Conservation (phyloP, 306 rosid species). For the Lathyrus tuberosus region DNA sequence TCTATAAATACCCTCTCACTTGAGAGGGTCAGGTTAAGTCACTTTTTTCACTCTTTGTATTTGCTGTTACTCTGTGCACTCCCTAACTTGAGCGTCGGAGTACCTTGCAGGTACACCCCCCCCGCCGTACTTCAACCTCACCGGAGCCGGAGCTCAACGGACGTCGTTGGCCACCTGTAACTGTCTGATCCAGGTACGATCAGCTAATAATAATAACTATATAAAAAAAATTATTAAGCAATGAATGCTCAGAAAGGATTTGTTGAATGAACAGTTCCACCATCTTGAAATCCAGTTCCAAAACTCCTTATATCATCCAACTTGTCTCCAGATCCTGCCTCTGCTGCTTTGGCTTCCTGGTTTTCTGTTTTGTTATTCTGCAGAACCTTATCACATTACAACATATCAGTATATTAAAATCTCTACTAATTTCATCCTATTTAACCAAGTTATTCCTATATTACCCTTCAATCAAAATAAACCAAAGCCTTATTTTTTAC, state of each 20-base stretch:
- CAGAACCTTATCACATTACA: slow-evolving; percentile 52
- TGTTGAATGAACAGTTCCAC: slow-evolving; percentile 41
- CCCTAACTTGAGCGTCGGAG: no score
- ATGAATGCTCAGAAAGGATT: slow-evolving; percentile 21
- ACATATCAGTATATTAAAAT: slow-evolving; percentile 26
- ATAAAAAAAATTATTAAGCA: background rate
- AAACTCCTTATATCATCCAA: slow-evolving; percentile 42
- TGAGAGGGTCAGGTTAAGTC: no score
- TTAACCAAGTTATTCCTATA: background rate
- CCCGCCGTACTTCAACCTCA: no score
- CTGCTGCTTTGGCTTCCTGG: slow-evolving; percentile 45
- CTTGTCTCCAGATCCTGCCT: slow-evolving; percentile 43
- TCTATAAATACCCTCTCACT: no score
- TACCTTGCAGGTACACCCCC: no score
- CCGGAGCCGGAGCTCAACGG: no score
- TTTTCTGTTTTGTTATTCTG: slow-evolving; percentile 62
- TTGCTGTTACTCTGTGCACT: no score
- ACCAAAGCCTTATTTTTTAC: slow-evolving; percentile 52
- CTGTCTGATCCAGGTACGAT: no score
- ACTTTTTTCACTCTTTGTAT: no score
- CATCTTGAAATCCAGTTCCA: slow-evolving; percentile 43
- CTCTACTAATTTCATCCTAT: background rate
- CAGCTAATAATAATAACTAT: background rate
- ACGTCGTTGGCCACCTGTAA: no score
- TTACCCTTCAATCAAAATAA: background rate